Base-by-base conservation (phyloP, 768 basidiomycete genomes). In the Agrocybe praecox region DNA sequence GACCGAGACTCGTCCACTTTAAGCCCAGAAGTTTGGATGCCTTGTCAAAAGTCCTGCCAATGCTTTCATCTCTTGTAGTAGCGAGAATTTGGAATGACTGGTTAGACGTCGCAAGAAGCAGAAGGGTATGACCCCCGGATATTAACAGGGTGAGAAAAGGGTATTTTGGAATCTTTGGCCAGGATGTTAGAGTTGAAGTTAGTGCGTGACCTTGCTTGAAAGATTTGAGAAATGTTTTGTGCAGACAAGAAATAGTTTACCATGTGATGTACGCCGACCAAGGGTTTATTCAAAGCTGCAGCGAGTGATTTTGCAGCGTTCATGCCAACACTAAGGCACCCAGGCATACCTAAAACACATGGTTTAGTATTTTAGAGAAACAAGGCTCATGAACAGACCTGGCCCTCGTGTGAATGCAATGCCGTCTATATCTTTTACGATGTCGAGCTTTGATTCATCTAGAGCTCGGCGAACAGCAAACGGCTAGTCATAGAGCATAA, bases 201-300 rank as follows among this genome's bases (percentile, higher is more conserved):
- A 96, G 76, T 0, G 96, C 92, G 66, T 97, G 96, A 0, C 91
- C 96, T 92, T 96, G 94, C 94, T 95, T 62, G 32, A 51, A 56
- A 4, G 10, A 14, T 34, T 57, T 42, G 29, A 60, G 34, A 57
- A 49, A 46, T 29, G 26, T 29, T 29, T 29, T 29, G 9, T 9
- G 26, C 9, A 9, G 19, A 48, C 10, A 33, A 55, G 42, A 40
- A 52, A n/a, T 40, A 66, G 76, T 46, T 5, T 34, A 94, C 95
- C 96, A 98, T 98, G 65, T 98, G 96, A 72, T 98, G 93, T 6
- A 97, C 92, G 2, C 94, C 94, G 2, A 96, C 82, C 4, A 96
- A 57, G 0, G 94, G 95, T 64, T 94, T 91, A 42, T 81, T 78
- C 12, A 85, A 75, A 0, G 86, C 87, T 0, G 92, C 89, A 0